Conservation (phyloP, 345 rosid genomes). For the Pistacia integerrima region DNA sequence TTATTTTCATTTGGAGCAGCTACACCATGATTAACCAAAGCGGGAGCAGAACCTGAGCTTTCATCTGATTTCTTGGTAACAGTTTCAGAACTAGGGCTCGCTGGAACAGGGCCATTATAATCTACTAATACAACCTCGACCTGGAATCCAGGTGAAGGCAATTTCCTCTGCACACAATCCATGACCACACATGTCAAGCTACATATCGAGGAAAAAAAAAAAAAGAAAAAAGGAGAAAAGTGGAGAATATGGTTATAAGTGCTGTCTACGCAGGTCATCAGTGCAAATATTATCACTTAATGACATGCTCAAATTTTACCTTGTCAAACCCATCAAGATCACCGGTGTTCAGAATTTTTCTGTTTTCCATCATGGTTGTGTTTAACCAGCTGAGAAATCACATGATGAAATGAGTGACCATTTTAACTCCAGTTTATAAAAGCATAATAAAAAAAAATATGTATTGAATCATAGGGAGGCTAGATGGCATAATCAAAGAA, state of each 20-base stretch:
- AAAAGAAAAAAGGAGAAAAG: background rate
- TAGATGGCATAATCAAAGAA: slow-evolving; percentile 28
- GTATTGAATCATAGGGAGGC: background rate
- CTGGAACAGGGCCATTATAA: slow-evolving; percentile 35
- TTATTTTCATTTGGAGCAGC: slow-evolving; percentile 42
- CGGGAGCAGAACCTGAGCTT: slow-evolving; percentile 36
- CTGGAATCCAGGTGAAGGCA: slow-evolving; percentile 85
- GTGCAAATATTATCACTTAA: background rate
- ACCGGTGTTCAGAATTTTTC: slow-evolving; percentile 56
- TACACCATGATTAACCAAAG: slow-evolving; percentile 32
- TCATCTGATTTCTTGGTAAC: slow-evolving; percentile 42
- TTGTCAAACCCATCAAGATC: slow-evolving; percentile 84
- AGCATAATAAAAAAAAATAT: background rate
- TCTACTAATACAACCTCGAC: slow-evolving; percentile 76
- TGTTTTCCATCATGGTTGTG: slow-evolving; percentile 82
- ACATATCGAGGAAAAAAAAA: background rate
- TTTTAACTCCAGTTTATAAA: slow-evolving; percentile 14
- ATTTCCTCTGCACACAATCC: slow-evolving; percentile 61
- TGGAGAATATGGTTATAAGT: too few relatives aligned
- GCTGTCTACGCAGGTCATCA: background rate
- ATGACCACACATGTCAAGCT: background rate
- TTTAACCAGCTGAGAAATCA: slow-evolving; percentile 67
- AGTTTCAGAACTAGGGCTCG: slow-evolving; percentile 33
- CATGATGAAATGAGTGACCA: slow-evolving; percentile 10
- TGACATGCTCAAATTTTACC: slow-evolving; percentile 37